These are phyloP conservation scores for Hanseniaspora lindneri DNA, from an alignment of 805 yeast genomes.

Conservation along the genomic window DNA sequence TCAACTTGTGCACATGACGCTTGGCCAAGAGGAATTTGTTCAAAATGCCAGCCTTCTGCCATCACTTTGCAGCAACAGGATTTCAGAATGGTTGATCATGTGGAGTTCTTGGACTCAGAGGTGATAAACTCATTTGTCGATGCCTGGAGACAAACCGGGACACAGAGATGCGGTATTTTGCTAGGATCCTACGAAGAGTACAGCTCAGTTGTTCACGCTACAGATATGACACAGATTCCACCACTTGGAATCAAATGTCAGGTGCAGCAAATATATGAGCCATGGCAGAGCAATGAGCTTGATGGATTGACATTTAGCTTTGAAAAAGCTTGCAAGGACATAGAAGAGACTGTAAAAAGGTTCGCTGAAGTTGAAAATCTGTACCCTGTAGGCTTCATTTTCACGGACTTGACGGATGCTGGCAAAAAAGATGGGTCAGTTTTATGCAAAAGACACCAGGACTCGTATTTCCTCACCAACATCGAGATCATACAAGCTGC, in stretches of 20 bases:
- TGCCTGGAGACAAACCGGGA: slow-evolving; percentile 79
- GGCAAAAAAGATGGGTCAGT: slow-evolving; percentile 83
- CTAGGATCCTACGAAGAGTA: slow-evolving; percentile 72
- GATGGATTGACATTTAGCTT: slow-evolving; percentile 67
- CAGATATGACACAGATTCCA: slow-evolving; percentile 29
- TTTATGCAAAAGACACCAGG: slow-evolving; percentile 81
- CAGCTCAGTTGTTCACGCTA: slow-evolving; percentile 28
- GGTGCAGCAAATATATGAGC: slow-evolving; percentile 88
- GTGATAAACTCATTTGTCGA: slow-evolving; percentile 77
- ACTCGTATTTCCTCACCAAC: slow-evolving; percentile 81
- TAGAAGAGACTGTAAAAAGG: slow-evolving; percentile 32
- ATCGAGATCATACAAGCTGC: slow-evolving; percentile 79
- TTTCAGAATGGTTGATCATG: slow-evolving; percentile 95
- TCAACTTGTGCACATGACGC: slow-evolving; percentile 65
- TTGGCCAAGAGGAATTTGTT: slow-evolving; percentile 91
- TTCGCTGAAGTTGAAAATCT: slow-evolving; percentile 52
- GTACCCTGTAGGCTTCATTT: slow-evolving; percentile 65
- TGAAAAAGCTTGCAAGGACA: slow-evolving; percentile 37
- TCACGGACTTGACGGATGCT: slow-evolving; percentile 80
- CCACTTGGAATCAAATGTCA: slow-evolving; percentile 91
- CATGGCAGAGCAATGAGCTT: slow-evolving; percentile 72
- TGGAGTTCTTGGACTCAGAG: slow-evolving; percentile 67
- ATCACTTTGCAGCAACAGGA: slow-evolving; percentile 81
- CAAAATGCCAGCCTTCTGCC: slow-evolving; percentile 93
- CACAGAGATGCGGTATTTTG: slow-evolving; percentile 75